A percentile compares a stretch with the other conserved stretches of the same genome.
These are phyloP conservation scores for Colletotrichum abscissum DNA, from an alignment of 2,329 filamentous ascomycete genomes.

Conservation along the genomic window DNA sequence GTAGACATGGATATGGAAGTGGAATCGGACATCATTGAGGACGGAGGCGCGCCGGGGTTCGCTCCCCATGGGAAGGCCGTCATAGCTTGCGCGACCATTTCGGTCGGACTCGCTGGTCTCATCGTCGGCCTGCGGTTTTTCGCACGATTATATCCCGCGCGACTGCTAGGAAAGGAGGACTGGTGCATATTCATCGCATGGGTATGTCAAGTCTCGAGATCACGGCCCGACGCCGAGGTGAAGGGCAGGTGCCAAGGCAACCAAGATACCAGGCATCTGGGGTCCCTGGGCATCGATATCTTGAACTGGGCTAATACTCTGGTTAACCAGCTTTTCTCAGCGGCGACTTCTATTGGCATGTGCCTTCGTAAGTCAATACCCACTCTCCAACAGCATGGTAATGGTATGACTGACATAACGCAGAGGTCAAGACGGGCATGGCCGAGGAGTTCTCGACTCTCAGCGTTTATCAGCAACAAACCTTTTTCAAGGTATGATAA, in stretches of 20 bases:
- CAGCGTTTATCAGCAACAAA: constrained; percentile 13
- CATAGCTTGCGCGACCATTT: constrained; percentile 15
- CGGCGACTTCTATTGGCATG: constrained; percentile 4
- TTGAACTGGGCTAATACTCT: not conserved
- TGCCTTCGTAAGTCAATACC: constrained; percentile 7
- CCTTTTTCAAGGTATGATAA: constrained; percentile 17
- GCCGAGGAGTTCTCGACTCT: not conserved
- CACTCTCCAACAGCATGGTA: too few relatives aligned
- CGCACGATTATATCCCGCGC: constrained; percentile 9
- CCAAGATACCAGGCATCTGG: not conserved
- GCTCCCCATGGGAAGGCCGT: constrained; percentile 15
- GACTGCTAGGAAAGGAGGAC: constrained; percentile 26
- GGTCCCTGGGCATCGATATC: not conserved
- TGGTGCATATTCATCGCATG: constrained; percentile 23
- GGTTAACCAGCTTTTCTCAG: constrained; percentile 1
- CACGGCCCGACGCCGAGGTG: not conserved
- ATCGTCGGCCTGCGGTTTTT: constrained; percentile 28
- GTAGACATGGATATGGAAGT: not conserved
- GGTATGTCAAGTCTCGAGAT: constrained; percentile 1
- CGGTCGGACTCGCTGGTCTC: constrained; percentile 9
- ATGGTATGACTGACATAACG: not conserved
- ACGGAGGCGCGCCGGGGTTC: constrained; percentile 19
- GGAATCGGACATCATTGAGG: constrained; percentile 3
- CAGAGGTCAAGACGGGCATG: constrained; percentile 9
- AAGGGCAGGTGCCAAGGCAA: not conserved